Conservation (phyloP, 2,329 filamentous ascomycete species). For the Penicillium olsonii region DNA sequence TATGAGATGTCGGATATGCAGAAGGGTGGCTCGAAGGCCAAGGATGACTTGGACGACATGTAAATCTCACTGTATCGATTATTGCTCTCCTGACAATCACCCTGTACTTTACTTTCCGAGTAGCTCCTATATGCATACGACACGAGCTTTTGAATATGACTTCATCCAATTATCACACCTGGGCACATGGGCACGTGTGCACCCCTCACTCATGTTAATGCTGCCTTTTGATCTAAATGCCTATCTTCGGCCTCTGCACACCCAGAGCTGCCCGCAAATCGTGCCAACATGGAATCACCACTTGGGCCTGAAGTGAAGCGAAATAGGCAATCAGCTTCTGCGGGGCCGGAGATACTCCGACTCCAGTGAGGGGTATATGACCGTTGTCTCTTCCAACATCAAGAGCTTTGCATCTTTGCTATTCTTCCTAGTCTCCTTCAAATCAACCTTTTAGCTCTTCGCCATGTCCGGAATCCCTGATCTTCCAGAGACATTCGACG, state of each 20-base stretch:
- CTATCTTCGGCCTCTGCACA: too few relatives aligned
- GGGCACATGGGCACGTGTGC: too few relatives aligned
- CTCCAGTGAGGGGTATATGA: not conserved
- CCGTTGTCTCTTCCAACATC: too few relatives aligned
- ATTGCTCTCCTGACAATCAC: constrained; percentile 6
- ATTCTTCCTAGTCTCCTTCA: not conserved
- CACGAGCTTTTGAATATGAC: not conserved
- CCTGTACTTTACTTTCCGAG: constrained; percentile 17
- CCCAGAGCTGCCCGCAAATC: too few relatives aligned
- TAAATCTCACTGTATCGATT: constrained; percentile 22
- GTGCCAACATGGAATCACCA: too few relatives aligned
- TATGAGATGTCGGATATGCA: constrained; percentile 57
- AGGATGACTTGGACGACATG: constrained; percentile 39
- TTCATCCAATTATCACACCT: not conserved
- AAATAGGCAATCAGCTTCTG: not conserved
- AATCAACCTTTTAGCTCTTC: not conserved
- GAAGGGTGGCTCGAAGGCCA: constrained; percentile 24
- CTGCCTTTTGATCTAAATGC: too few relatives aligned
- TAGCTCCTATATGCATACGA: constrained; percentile 10
- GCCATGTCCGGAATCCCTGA: constrained; percentile 25
- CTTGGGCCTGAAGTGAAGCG: too few relatives aligned
- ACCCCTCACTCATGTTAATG: too few relatives aligned
- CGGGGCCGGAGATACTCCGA: not conserved
- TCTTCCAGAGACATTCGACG: constrained; percentile 38
- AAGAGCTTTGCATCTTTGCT: too few relatives aligned